These are phyloP conservation scores for Hypericum perforatum DNA, from an alignment of 345 rosid genomes.

Conservation along the genomic window DNA sequence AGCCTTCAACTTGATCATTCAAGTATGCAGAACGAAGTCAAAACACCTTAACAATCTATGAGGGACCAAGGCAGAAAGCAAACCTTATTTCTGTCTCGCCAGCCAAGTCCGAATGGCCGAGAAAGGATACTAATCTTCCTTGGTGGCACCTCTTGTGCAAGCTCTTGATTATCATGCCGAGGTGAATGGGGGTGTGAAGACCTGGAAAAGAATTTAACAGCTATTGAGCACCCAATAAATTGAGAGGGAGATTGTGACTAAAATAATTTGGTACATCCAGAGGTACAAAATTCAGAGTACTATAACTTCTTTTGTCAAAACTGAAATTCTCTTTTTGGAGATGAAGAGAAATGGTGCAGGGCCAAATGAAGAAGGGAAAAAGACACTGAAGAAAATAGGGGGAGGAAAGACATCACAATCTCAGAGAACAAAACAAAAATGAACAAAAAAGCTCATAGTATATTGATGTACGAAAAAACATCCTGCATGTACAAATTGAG, in stretches of 20 bases:
- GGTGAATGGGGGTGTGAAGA: constrained; percentile 45
- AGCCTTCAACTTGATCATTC: background rate
- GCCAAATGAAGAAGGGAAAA: no score
- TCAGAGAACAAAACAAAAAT: no score
- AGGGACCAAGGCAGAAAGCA: background rate
- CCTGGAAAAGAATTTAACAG: constrained; percentile 26
- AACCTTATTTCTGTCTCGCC: constrained; percentile 98
- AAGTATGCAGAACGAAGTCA: background rate
- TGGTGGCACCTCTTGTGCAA: constrained; percentile 48
- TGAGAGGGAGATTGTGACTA: background rate
- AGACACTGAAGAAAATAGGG: no score
- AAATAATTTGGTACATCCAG: background rate
- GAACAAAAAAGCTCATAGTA: no score
- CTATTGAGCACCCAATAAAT: constrained; percentile 6
- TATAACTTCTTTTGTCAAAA: background rate
- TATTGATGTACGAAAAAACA: no score
- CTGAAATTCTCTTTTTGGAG: background rate
- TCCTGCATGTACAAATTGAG: no score
- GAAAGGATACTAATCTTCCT: constrained; percentile 73
- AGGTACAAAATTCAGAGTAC: background rate
- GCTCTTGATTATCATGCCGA: constrained; percentile 42
- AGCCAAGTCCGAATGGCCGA: constrained; percentile 90
- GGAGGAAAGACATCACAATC: no score
- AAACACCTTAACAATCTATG: background rate
- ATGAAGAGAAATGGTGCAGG: no score